A percentile compares a stretch with the other conserved stretches of the same genome.
phyloP scores from a whole-genome alignment of 208 protist species.

The Leptomonas pyrrhocoris region DNA sequence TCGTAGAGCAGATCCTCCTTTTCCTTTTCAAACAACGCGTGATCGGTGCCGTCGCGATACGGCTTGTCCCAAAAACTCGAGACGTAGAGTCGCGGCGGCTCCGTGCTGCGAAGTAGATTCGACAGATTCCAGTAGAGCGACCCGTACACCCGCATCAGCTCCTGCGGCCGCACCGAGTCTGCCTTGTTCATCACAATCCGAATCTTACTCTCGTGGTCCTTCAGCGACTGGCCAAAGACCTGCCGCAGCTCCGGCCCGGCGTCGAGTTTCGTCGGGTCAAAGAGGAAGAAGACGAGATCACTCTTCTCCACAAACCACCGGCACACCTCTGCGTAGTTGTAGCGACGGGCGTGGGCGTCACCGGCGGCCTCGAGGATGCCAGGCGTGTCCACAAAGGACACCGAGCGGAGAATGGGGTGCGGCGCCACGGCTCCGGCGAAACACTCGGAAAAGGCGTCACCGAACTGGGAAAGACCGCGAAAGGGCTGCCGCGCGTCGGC shows the following conservation, averaged over 20 bases:
- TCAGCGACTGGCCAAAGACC: constrained; percentile 70
- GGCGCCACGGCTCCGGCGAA: constrained; percentile 79
- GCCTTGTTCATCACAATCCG: constrained; percentile 98
- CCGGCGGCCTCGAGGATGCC: constrained; percentile 94
- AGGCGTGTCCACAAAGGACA: constrained; percentile 97
- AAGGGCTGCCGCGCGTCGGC: constrained; percentile 90
- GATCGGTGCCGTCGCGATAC: constrained; percentile 76
- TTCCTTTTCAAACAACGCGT: constrained; percentile 86
- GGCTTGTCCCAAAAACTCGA: constrained; percentile 96
- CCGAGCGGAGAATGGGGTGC: constrained; percentile 89
- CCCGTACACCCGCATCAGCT: constrained; percentile 97
- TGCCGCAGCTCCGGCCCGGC: constrained; percentile 73
- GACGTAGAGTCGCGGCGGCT: constrained; percentile 96
- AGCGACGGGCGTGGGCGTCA: constrained; percentile 65
- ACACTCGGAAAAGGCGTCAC: constrained; percentile 86
- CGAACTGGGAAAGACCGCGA: constrained; percentile 84
- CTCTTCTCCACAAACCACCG: constrained; percentile 94
- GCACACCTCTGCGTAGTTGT: constrained; percentile 83
- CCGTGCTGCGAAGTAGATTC: constrained; percentile 94
- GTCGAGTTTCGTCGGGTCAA: constrained; percentile 98
- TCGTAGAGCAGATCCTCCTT: constrained; percentile 89
- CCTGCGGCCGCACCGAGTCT: constrained; percentile 92
- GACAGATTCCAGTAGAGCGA: constrained; percentile 97
- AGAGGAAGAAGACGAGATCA: constrained; percentile 96
- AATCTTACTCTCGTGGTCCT: constrained; percentile 95